Evolutionary conservation across 371 early-diverging fungal species (phyloP), one percentile per base, ranked within the genome.

Genomic region (Rozella allomycis): DNA sequence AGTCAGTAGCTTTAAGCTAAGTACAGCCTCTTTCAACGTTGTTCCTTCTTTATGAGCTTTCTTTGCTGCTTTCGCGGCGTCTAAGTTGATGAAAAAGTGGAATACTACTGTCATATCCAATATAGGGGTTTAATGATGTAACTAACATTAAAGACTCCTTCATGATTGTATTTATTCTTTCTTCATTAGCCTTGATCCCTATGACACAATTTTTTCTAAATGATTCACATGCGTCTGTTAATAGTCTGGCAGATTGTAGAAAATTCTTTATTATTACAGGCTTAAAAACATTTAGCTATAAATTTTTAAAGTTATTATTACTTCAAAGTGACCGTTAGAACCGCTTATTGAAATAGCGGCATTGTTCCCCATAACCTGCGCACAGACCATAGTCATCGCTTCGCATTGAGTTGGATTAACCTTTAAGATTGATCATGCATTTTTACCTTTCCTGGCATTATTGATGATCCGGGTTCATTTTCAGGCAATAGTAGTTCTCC

Each of bases 391-490:
- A 18, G 91, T 91, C 71, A 91, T 65, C 25, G 93, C 86, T 55
- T 91, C 93, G 55, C 86, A 86, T 52, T 90, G 90, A 17, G 93
- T 91, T 26, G 93, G 90, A 52, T 91, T 91, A 35, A 81, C 54
- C 47, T 46, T 17, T 7, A 20, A 16, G 19, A 12, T 33, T 13
- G 41, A 12, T 9, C 9, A 36, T 26, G 16, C 11, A 12, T 1
- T 14, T 13, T 11, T 29, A 54, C 78, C 65, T 91, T 91, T 33
- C 93, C 93, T 25, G 91, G 91, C 30, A 34, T 31, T 51, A 91
- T 91, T 21, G 87, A 86, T 22, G 84, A 83, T 31, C 93, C 93
- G 25, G 93, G 93, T 51, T 91, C 93, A 52, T 90, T 91, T 54
- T 85, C 90, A 27, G 90, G 90, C 39, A 91, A 61, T 38, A 50